phyloP scores from a whole-genome alignment of 208 protist genomes.

The Trypanosoma boissoni region DNA sequence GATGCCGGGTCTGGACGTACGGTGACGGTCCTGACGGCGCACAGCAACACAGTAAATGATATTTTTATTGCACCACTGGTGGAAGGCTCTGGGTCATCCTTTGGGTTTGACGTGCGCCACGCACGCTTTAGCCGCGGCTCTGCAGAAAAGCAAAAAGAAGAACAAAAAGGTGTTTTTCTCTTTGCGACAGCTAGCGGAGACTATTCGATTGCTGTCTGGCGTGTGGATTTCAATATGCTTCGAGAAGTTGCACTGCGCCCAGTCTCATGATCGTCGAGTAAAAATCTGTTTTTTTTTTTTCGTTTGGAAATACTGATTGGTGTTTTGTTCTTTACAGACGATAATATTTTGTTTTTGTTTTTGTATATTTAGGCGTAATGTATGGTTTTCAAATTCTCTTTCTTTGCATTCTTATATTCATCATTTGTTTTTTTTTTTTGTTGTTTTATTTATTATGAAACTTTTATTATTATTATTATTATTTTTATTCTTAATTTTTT shows the following conservation, averaged over 20 bases:
- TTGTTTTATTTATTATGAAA: too few species aligned
- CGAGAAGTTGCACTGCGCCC: slow-evolving; percentile 2
- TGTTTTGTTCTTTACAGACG: not conserved
- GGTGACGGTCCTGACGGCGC: slow-evolving; percentile 59
- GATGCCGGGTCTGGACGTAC: slow-evolving; percentile 40
- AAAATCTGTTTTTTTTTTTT: slow-evolving; percentile 17
- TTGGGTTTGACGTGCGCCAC: slow-evolving; percentile 64
- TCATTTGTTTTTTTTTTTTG: slow-evolving; percentile 12
- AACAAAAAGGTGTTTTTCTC: slow-evolving; percentile 42
- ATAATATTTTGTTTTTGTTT: slow-evolving; percentile 15
- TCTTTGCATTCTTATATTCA: slow-evolving; percentile 6
- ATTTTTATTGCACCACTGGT: slow-evolving; percentile 29
- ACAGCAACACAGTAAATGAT: slow-evolving; percentile 54
- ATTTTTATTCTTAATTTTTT: slow-evolving; percentile 10
- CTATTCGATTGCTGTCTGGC: slow-evolving; percentile 65
- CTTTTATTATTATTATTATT: not conserved
- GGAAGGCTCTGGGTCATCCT: slow-evolving; percentile 31
- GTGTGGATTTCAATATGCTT: slow-evolving; percentile 56
- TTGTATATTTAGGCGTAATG: not conserved
- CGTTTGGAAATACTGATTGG: slow-evolving; percentile 11
- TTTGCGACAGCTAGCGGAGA: slow-evolving; percentile 71
- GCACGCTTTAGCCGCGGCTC: slow-evolving; percentile 31
- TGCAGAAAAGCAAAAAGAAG: not conserved
- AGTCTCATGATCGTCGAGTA: not conserved
- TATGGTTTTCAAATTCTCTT: slow-evolving; percentile 5